Percentiles rank a stretch among this genome's conserved stretches.
Evolutionary conservation across 2,329 filamentous ascomycete species (phyloP).

Genomic region (Chaetothyriales sp.): DNA sequence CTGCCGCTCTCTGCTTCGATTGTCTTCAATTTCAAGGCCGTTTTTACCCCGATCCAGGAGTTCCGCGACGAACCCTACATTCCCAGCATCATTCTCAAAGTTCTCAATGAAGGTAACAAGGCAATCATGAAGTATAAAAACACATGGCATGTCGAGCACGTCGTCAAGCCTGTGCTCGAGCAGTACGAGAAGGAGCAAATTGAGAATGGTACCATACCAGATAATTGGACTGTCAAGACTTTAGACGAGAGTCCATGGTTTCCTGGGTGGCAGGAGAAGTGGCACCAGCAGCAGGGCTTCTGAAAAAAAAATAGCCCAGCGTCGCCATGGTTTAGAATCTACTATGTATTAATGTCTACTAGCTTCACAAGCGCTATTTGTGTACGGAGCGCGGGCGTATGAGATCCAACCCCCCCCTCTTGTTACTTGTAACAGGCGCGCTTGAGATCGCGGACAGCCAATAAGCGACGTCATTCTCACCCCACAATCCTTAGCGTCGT

Average conservation of each 20-base stretch:
- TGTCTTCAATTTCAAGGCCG: constrained; percentile 77
- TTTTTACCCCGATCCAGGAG: constrained; percentile 62
- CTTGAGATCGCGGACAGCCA: too few relatives aligned
- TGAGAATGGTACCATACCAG: constrained; percentile 44
- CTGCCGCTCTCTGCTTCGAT: constrained; percentile 62
- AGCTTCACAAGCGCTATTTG: too few relatives aligned
- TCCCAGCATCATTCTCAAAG: constrained; percentile 52
- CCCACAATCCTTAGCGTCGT: neutral
- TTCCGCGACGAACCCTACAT: constrained; percentile 61
- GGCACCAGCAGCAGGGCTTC: constrained; percentile 52
- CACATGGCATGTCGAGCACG: constrained; percentile 67
- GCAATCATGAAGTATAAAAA: constrained; percentile 65
- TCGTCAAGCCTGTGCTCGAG: constrained; percentile 52
- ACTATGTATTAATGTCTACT: too few relatives aligned
- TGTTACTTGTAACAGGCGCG: neutral
- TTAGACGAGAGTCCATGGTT: constrained; percentile 65
- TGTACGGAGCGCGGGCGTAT: too few relatives aligned
- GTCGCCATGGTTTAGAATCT: too few relatives aligned
- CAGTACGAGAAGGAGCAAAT: constrained; percentile 54
- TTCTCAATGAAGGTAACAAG: constrained; percentile 58
- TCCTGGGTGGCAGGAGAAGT: constrained; percentile 62
- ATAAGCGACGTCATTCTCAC: neutral
- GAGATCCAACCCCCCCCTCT: too few relatives aligned
- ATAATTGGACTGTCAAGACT: constrained; percentile 54
- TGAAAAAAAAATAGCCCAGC: constrained; percentile 14